Base-by-base conservation (phyloP, 2,329 filamentous ascomycete species). In the Aspergillus thermomutatus region DNA sequence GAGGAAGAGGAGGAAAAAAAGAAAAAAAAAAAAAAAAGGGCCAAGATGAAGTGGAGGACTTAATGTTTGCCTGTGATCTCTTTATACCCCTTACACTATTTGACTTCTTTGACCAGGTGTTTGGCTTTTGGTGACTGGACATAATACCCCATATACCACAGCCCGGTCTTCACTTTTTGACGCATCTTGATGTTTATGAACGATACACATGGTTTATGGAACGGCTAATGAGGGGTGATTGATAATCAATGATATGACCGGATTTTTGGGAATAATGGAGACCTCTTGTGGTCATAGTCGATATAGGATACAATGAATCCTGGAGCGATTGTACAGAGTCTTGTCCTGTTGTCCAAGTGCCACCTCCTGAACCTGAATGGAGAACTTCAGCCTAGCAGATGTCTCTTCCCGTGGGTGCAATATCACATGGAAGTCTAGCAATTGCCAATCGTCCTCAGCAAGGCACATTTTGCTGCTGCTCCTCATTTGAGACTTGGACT, bases 11-110 rank as follows among this genome's bases (percentile, higher is more conserved):
- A 49, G 50, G 48, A 55, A 48, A 50, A 48, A 31, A 52, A 23
- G 25, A 31, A 52, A 49, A 25, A 21, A 23, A n/a, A 37, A 48
- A 47, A 51, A 48, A 19, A 55, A 49, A 41, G 10, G 8, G 31
- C 50, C 34, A 47, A 19, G 40, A 26, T 19, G 11, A 50, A 54
- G 25, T n/a, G 27, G 31, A 27, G 21, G 47, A 50, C 11, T 11
- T 49, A 34, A 27, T 23, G 6, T 21, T 62, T 59, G 45, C 49
- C 59, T 54, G 53, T 60, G 54, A 58, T 55, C 62, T 60, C 59
- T 63, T 59, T 66, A 66, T 65, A 66, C 62, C 64, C 64, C 59
- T 40, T 58, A 64, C 55, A 60, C 55, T 57, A 52, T 60, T 62
- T 56, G 56, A 49, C 59, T 61, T 58, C 45, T 55, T 53, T 50